Evolutionary conservation across 768 basidiomycete species (phyloP), one percentile per base, ranked within the genome.

Genomic region (Boletus pseudo-olivaceus): DNA sequence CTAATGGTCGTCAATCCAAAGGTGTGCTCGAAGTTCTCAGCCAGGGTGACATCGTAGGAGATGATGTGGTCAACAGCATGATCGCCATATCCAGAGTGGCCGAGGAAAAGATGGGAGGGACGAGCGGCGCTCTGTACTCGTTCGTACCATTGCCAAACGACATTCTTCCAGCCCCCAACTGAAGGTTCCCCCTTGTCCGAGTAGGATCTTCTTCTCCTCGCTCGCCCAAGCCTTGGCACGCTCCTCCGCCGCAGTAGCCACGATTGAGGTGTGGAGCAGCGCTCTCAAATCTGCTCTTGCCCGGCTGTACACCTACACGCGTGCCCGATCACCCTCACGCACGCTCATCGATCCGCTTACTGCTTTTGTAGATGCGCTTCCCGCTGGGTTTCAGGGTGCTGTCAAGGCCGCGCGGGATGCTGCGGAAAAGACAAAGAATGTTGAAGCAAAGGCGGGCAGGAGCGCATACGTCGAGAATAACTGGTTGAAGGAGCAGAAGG

Each of bases 271-370:
- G 10, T 95, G 91, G 91, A 71, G 76, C 20, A 55, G 62, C 23
- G 84, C 89, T 5, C 77, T 90, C 45, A 63, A 70, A 6, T 72
- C 73, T 4, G 85, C 91, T 17, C 76, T 87, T 19, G 64, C 65
- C 20, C 82, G 81, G 58, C 72, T 93, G 37, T 91, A 86, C 70
- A 84, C 82, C 12, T 93, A 96, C 74, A 97, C 93, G 4, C 85
- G 84, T 29, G 94, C 94, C 14, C 84, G 94, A 27, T 87, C 87
- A 3, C 93, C 93, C 4, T 92, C 90, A 2, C 84, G 94, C 62
- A 97, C 94, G 8, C 83, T 98, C 34, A 80, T 98, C n/a, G 94
- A 98, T 72, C 93, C 94, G 8, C 79, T 98, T 20, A 78, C 82
- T 37, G 88, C 90, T 2, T 95, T 96, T 69, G 76, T 88, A 40